Conservation (phyloP, 495 filamentous ascomycete genomes). For the Jackrogersella minutella region DNA sequence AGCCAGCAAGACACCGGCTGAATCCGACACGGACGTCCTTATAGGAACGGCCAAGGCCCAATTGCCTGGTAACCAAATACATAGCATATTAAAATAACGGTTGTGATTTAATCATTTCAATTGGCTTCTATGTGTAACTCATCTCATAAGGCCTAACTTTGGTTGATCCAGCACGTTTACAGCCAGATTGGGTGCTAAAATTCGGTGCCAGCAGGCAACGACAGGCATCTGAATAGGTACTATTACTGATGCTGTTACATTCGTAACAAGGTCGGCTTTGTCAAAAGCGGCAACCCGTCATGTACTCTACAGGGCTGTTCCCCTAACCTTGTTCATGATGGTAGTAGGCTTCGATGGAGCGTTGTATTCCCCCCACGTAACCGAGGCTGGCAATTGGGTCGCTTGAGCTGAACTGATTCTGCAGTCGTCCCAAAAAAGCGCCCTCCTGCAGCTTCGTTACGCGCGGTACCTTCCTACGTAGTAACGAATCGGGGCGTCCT, state of each 20-base stretch:
- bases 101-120: slow-evolving; percentile 7
- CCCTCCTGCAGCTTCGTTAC: slow-evolving; percentile 35
- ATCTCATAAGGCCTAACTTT: not conserved
- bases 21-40: slow-evolving; percentile 22
- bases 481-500: slow-evolving; percentile 34
- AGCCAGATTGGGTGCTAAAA: not conserved
- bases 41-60: slow-evolving; percentile 25
- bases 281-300: slow-evolving; percentile 35
- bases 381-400: slow-evolving; percentile 22
- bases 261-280: slow-evolving; percentile 32
- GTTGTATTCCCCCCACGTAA: slow-evolving; percentile 40
- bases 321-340: slow-evolving; percentile 18
- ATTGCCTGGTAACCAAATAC: slow-evolving; percentile 24
- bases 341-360: slow-evolving; percentile 26
- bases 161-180: not conserved
- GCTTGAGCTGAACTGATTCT: slow-evolving; percentile 23
- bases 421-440: slow-evolving; percentile 38
- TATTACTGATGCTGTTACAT: slow-evolving; percentile 31
- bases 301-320: slow-evolving; percentile 33
- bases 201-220: slow-evolving; percentile 23
- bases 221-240: slow-evolving; percentile 23
- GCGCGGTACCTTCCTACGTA: slow-evolving; percentile 30
- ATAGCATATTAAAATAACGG: slow-evolving; percentile 14
- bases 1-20: slow-evolving; percentile 28
- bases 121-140: not conserved